Base-by-base conservation (phyloP, 345 rosid species). In the Gossypium longicalyx region DNA sequence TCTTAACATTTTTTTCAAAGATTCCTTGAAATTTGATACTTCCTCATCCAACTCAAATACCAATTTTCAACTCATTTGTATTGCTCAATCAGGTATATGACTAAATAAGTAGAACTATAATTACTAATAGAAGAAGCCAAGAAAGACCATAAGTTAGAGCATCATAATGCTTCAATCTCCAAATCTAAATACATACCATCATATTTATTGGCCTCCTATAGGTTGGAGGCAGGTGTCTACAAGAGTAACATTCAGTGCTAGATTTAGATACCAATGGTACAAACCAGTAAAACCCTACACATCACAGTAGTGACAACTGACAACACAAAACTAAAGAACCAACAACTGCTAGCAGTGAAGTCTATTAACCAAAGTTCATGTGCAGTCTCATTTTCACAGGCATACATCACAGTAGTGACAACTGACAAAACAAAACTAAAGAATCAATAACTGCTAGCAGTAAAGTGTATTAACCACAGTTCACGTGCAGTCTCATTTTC, bases 31-130 rank as follows among this genome's bases (percentile, higher is more conserved):
- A 25, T 48, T 44, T 44, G 29, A 6, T 25, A 16, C 43, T 48
- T 67, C 20, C 41, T 49, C 43, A 49, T 68, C 72, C 72, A 69
- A 69, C 72, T 25, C 45, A 17, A 51, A 10, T 69, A 27, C 23
- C 17, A 25, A 59, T 25, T 49, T 69, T 27, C 58, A 27, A 51
- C 15, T 69, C 2, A 7, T 48, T 23, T 17, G 27, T 48, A 68
- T 49, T 68, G 23, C 44, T 68, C 58, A 68, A 8, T 49, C 16
- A 27, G 11, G 53, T 67, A 22, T 66, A 67, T 11, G 70, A 13
- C 12, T 22, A 22, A 65, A 66, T 10, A 66, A 67, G 27, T 45
- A 67, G 6, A 49, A 16, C 16, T 27, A 15, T 16, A 25, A 16
- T 48, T 19, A 49, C 16, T 69, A 51, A 16, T 16, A 48, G 57